Evolutionary conservation across 768 basidiomycete species (phyloP).

Genomic region (Podaxis rugospora): DNA sequence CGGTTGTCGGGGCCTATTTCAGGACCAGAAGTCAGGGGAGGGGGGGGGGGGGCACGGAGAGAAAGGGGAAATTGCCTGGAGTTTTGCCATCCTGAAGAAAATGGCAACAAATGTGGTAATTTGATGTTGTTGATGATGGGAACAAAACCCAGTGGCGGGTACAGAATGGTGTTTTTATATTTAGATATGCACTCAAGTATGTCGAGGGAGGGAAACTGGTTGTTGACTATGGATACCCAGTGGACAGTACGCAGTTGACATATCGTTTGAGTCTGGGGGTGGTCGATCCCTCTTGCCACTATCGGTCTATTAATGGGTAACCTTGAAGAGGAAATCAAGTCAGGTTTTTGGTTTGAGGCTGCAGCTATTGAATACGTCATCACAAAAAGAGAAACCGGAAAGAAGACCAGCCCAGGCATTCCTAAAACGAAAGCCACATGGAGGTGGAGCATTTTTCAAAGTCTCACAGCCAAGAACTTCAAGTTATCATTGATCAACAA

Average conservation of each 20-base stretch:
- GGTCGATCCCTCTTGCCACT: background rate
- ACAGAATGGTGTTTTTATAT: background rate
- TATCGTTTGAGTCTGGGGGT: background rate
- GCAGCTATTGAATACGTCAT: background rate
- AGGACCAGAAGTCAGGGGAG: background rate
- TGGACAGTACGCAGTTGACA: background rate
- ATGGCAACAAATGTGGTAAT: background rate
- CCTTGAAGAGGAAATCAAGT: background rate
- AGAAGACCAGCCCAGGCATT: background rate
- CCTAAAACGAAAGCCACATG: background rate
- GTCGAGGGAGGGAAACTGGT: background rate
- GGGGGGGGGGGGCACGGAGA: background rate
- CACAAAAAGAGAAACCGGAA: background rate
- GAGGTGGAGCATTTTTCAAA: constrained; percentile 1
- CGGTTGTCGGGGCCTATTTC: constrained; percentile 4
- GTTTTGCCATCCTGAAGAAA: background rate
- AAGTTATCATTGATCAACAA: background rate
- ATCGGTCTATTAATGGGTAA: background rate
- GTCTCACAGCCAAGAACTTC: background rate
- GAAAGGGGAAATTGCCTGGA: background rate
- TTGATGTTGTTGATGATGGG: constrained; percentile 3
- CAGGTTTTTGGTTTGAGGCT: background rate
- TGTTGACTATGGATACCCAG: background rate
- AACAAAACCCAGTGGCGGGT: background rate
- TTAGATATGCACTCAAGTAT: background rate